phyloP scores from a whole-genome alignment of 2,329 filamentous ascomycete species.

The Arthrobotrys conoides region DNA sequence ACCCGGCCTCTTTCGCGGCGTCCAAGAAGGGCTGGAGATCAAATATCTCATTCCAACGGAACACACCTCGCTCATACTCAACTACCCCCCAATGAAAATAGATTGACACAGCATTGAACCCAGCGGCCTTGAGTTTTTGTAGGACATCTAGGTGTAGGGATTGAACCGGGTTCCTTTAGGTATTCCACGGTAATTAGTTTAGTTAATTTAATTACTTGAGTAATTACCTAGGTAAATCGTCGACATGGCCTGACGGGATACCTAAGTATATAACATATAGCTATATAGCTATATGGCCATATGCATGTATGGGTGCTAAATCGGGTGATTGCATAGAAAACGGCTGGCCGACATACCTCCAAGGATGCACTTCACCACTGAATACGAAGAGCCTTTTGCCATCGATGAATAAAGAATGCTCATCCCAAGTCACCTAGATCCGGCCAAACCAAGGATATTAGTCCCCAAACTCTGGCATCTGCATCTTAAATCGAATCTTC shows the following conservation, averaged over 20 bases:
- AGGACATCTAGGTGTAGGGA: conserved; percentile 75
- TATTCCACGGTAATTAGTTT: conserved; percentile 67
- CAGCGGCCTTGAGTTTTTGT: conserved; percentile 72
- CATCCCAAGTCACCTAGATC: conserved; percentile 77
- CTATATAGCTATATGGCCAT: no score
- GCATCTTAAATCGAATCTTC: no score
- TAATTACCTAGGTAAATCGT: no score
- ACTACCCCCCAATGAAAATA: conserved; percentile 79
- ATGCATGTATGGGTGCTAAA: background rate
- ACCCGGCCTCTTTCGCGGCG: conserved; percentile 64
- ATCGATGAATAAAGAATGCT: conserved; percentile 78
- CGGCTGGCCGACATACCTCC: conserved; percentile 62
- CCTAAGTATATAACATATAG: background rate
- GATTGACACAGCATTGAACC: conserved; percentile 76
- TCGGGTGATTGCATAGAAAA: conserved; percentile 1
- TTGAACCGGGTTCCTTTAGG: conserved; percentile 70
- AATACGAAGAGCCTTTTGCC: conserved; percentile 80
- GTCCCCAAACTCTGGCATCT: background rate
- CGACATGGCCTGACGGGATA: background rate
- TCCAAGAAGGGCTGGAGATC: conserved; percentile 64
- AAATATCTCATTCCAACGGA: conserved; percentile 67
- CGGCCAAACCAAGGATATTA: background rate
- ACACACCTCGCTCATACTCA: conserved; percentile 68
- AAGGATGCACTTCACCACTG: conserved; percentile 81
- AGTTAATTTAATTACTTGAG: no score